Base-by-base conservation (phyloP, 2,329 filamentous ascomycete species). In the Colletotrichum higginsianum region DNA sequence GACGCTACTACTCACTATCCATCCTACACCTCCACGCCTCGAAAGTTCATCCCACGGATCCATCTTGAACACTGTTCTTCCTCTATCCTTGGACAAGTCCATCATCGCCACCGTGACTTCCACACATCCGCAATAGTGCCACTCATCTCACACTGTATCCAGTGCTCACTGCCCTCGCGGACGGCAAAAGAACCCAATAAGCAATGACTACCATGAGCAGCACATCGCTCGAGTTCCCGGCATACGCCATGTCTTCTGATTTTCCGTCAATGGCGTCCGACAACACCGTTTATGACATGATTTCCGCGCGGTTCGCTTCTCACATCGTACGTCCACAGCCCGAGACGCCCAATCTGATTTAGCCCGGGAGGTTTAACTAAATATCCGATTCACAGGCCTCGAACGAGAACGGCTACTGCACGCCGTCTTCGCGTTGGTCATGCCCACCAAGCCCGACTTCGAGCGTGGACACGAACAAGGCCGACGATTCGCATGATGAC, bases 281-380 rank as follows among this genome's bases (percentile, higher is more conserved):
- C 38, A 56, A 44, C 42, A 66, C 55, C 1, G 55, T 60, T 23
- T 62, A 66, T 50, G 72, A 74, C 35, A 46, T 73, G 21, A 72
- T 74, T 46, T 70, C 72, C 26, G 57, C 69, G 30, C 69, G 69
- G 64, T 74, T 74, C 44, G 61, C 65, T n/a, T 40, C 65, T 40
- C 56, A 57, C 35, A 62, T 73, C 18, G 69, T 69, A 70, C 44
- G 65, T 53, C 2, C 35, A 30, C 26, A 5, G 16, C 7, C 40
- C 35, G 5, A 21, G 13, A n/a, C 21, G 2, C 42, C 21, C 23
- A 5, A 6, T 30, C 26, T 30, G 26, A 30, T 30, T 30, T 30
- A 1, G 5, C 26, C 26, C 26, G 26, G 16, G 16, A 40, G 46
- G 15, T 53, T 56, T 5, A 30, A 30, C 26, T 30, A 30, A 49